Percentiles rank a stretch among this genome's conserved stretches.
phyloP scores from a whole-genome alignment of 2,329 filamentous ascomycete genomes.

The Ophiostoma perfectum region DNA sequence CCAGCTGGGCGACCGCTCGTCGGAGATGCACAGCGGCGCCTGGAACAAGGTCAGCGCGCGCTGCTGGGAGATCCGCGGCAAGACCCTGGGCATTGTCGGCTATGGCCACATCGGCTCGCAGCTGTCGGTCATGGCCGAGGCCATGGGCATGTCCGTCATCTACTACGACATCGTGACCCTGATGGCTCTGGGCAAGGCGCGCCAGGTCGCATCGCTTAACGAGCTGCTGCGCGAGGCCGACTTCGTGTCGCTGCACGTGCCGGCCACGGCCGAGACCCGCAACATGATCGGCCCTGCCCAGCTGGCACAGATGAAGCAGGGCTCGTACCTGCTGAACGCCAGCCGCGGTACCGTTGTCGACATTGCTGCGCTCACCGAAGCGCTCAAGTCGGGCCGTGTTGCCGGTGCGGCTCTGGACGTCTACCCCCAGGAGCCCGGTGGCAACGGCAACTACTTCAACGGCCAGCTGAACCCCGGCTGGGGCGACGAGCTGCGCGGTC shows the following conservation, averaged over 20 bases:
- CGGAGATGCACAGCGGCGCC: conserved; percentile 85
- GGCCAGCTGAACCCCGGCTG: conserved; percentile 68
- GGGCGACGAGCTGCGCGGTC: conserved; percentile 74
- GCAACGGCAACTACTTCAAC: conserved; percentile 93
- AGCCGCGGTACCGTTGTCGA: conserved; percentile 91
- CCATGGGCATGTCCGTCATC: conserved; percentile 97
- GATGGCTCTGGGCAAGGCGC: conserved; percentile 87
- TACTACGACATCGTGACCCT: conserved; percentile 94
- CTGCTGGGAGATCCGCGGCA: conserved; percentile 98
- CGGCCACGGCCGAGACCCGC: conserved; percentile 86
- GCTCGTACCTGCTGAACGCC: conserved; percentile 93
- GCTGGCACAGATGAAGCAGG: conserved; percentile 83
- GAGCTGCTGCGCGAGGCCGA: conserved; percentile 73
- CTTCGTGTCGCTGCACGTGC: conserved; percentile 92
- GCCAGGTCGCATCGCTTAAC: conserved; percentile 73
- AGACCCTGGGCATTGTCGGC: conserved; percentile 92
- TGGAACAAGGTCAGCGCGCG: conserved; percentile 98
- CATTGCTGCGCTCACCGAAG: conserved; percentile 83
- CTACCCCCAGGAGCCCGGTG: conserved; percentile 87
- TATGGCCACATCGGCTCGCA: conserved; percentile 98
- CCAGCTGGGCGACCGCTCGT: conserved; percentile 87
- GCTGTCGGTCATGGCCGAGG: conserved; percentile 87
- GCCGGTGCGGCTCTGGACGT: conserved; percentile 95
- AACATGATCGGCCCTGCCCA: conserved; percentile 80
- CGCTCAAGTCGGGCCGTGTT: conserved; percentile 78